Base-by-base conservation (phyloP, 1,139 yeast species). In the Candida glucosophila region DNA sequence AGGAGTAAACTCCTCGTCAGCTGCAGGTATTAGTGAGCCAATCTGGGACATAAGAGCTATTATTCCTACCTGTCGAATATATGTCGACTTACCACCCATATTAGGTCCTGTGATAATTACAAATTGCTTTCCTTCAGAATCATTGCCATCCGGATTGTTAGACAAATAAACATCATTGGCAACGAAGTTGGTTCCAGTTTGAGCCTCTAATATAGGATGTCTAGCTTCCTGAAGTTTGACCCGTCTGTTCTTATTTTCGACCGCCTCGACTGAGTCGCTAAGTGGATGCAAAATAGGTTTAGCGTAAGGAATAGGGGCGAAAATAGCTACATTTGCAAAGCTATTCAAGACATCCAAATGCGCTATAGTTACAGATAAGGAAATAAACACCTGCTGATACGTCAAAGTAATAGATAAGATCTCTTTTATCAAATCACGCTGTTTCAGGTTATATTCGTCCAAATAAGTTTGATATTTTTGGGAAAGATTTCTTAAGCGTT, bases 21-120 rank as follows among this genome's bases (percentile, higher is more conserved):
- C 46, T 1, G 43, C 58, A 1, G 98, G 98, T 17, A 90, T 77
- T 49, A 82, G 90, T 37, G 94, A 80, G 1, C 98, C 98, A 16
- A 88, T 71, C 50, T 90, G 98, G 18, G 90, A 86, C 83, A 90
- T 68, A 25, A 88, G 58, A 2, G 92, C 77, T 30, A 88, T 79
- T 2, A 83, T 92, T 7, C 97, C 98, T 28, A 85, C 67, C 42
- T 90, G 95, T 35, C 96, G 71, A 27, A 90, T 86, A 50, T 82
- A 90, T 0, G 97, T 88, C 1, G 96, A 85, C 50, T 90, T 90
- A 45, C 97, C 97, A 32, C 97, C 98, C 98, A 90, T 90, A 47
- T 90, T 90, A 20, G 98, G 98, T 12, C 98, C 98, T 0, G 98
- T 90, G 17, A 90, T 83, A 17, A 90, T 79, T 10, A 75, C 65